These are phyloP conservation scores for Diaporthe sp. DNA, from an alignment of 2,329 filamentous ascomycete species.

Conservation along the genomic window DNA sequence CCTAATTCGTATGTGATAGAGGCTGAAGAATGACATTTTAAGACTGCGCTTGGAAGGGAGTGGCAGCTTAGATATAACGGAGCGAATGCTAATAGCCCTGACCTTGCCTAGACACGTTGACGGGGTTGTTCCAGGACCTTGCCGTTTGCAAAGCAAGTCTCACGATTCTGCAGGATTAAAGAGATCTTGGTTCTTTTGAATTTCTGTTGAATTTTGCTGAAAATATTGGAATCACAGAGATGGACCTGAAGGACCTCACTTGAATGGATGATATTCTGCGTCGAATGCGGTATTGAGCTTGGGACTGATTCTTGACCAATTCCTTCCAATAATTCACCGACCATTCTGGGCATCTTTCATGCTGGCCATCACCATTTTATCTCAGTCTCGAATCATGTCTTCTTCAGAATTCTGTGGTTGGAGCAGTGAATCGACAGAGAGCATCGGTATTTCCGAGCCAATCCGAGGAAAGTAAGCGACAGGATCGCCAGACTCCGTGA, in stretches of 20 bases:
- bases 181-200: too few relatives aligned
- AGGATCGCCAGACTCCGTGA: conserved; percentile 5
- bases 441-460: not conserved
- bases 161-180: too few relatives aligned
- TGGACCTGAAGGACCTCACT: not conserved
- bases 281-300: not conserved
- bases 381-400: not conserved
- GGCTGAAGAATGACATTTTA: too few relatives aligned
- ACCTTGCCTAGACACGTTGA: too few relatives aligned
- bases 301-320: not conserved
- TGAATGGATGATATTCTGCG: not conserved
- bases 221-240: not conserved
- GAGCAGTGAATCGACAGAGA: conserved; percentile 4
- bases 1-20: too few relatives aligned
- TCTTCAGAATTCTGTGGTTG: not conserved
- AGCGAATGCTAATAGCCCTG: too few relatives aligned
- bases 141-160: too few relatives aligned
- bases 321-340: not conserved
- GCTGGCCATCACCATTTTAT: not conserved
- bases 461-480: not conserved
- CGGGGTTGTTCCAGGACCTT: too few relatives aligned
- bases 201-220: too few relatives aligned
- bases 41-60: too few relatives aligned
- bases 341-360: not conserved
- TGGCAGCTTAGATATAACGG: too few relatives aligned